Conservation (phyloP, 1,284 basidiomycete species). For the Cerrena zonata region DNA sequence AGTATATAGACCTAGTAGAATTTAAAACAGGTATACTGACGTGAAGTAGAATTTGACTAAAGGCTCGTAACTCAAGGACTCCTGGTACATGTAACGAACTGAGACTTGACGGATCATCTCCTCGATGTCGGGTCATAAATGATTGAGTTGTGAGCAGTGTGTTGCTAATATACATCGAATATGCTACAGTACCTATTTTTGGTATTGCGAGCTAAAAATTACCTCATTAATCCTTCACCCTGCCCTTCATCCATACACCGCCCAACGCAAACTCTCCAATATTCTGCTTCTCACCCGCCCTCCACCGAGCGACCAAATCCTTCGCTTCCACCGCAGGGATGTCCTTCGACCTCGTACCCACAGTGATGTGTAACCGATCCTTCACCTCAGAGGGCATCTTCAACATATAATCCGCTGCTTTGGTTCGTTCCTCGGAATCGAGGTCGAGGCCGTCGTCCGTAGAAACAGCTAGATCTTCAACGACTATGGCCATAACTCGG, state of each 20-base stretch:
- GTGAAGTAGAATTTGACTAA: too few relatives aligned
- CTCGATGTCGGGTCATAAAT: too few relatives aligned
- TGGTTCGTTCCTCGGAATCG: conserved; percentile 22
- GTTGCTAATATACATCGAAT: too few relatives aligned
- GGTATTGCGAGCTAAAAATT: too few relatives aligned
- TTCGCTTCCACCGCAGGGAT: conserved; percentile 72
- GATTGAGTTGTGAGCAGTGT: too few relatives aligned
- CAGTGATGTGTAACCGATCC: conserved; percentile 75
- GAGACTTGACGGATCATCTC: too few relatives aligned
- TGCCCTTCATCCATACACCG: conserved; percentile 33
- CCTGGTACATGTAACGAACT: too few relatives aligned
- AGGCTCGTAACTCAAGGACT: too few relatives aligned
- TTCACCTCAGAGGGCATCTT: conserved; percentile 44
- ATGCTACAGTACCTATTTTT: too few relatives aligned
- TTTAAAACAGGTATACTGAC: too few relatives aligned
- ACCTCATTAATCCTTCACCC: conserved; percentile 33
- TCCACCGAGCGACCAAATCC: conserved; percentile 56
- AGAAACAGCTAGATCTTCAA: conserved; percentile 49
- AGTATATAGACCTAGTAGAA: too few relatives aligned
- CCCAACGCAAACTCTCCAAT: conserved; percentile 31
- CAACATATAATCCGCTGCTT: conserved; percentile 44
- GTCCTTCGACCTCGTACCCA: conserved; percentile 61
- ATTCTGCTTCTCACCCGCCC: conserved; percentile 24
- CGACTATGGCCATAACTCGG: conserved; percentile 72
- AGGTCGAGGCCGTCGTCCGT: conserved; percentile 26